Conservation (phyloP, 805 yeast species). For the Candida endomychidarum region DNA sequence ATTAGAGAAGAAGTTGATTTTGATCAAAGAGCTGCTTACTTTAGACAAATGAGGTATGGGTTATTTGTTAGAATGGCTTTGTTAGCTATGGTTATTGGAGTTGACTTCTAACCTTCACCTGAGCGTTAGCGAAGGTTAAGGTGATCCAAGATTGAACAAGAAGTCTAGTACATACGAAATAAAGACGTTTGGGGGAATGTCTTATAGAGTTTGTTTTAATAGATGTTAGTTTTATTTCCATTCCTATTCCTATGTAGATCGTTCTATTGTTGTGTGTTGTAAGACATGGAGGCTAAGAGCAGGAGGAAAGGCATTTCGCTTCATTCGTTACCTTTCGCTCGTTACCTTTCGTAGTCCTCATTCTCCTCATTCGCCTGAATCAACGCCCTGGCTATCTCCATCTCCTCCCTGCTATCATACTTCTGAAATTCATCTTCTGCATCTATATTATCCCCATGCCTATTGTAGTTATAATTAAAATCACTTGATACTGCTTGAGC, state of each 20-base stretch:
- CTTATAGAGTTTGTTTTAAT: conserved; percentile 5
- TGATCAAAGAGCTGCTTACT: conserved; percentile 98
- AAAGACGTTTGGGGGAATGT: conserved; percentile 21
- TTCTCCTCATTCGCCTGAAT: conserved; percentile 53
- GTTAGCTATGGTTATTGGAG: conserved; percentile 96
- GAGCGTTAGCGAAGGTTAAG: no score
- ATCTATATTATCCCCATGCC: conserved; percentile 38
- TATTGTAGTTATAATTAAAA: conserved; percentile 11
- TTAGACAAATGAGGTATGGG: conserved; percentile 99
- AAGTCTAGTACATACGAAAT: background rate
- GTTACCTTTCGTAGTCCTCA: conserved; percentile 4
- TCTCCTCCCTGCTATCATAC: conserved; percentile 44
- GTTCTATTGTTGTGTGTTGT: no score
- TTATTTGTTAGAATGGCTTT: conserved; percentile 98
- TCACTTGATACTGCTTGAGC: conserved; percentile 8
- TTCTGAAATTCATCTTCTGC: conserved; percentile 52
- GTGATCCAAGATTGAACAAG: conserved; percentile 4
- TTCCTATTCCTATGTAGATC: no score
- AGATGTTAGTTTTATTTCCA: conserved; percentile 4
- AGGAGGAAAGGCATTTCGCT: no score
- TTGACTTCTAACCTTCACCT: conserved; percentile 82
- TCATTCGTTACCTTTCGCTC: conserved; percentile 20
- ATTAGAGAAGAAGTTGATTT: conserved; percentile 98
- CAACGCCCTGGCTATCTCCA: conserved; percentile 65
- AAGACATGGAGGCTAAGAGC: no score